These are phyloP conservation scores for Asterochloris sp. DNA, from an alignment of 139 green algal species.

Conservation along the genomic window DNA sequence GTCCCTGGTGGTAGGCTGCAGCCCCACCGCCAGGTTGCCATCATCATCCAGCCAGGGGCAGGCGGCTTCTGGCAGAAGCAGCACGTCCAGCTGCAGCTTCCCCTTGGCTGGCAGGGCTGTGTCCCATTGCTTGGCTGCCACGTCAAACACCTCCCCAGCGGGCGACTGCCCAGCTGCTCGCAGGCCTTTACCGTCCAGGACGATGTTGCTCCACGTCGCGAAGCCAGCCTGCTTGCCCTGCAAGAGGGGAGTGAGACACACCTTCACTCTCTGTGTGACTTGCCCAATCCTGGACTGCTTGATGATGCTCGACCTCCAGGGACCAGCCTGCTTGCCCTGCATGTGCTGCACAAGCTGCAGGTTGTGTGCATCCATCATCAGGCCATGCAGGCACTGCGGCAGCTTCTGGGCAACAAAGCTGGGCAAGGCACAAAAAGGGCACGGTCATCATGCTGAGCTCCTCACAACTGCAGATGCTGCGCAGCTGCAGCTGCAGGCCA, in stretches of 20 bases:
- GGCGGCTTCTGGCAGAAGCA: constrained; percentile 2
- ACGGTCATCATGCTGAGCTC: too few relatives aligned
- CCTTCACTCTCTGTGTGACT: neutral
- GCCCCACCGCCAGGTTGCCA: neutral
- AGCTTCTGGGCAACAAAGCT: too few relatives aligned
- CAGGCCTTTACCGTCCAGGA: neutral
- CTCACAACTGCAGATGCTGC: too few relatives aligned
- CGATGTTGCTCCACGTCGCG: neutral
- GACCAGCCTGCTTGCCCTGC: too few relatives aligned
- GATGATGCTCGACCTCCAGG: neutral
- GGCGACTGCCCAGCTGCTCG: neutral
- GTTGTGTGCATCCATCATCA: too few relatives aligned
- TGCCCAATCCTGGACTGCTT: neutral
- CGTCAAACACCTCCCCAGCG: neutral
- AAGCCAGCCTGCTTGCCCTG: neutral
- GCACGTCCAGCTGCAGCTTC: constrained; percentile 7
- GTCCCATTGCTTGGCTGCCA: constrained; percentile 7
- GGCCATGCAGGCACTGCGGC: too few relatives aligned
- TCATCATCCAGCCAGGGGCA: constrained; percentile 13
- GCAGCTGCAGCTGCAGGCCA: too few relatives aligned
- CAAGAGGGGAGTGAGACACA: neutral
- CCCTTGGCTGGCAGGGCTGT: constrained; percentile 2
- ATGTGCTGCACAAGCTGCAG: too few relatives aligned
- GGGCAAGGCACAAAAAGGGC: too few relatives aligned
- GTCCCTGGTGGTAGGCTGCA: too few relatives aligned